Conservation (phyloP, 75 land plant genomes). For the Ceratopteris richardii region DNA sequence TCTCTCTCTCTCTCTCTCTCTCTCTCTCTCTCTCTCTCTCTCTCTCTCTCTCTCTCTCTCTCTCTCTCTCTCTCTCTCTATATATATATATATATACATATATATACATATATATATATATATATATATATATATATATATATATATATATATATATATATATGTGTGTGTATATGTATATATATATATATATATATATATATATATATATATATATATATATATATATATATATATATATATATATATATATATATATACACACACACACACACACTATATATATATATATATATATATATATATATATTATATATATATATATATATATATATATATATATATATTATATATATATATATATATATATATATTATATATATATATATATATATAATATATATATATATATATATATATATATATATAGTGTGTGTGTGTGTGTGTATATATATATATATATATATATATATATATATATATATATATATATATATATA, state of each 20-base stretch:
- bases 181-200: background rate
- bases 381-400: background rate
- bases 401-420: background rate
- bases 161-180: conserved; percentile 3
- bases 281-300: too few relatives aligned
- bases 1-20: conserved; percentile 4
- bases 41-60: background rate
- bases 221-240: conserved; percentile 2
- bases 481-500: background rate
- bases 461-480: background rate
- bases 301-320: background rate
- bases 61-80: background rate
- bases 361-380: background rate
- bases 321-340: background rate
- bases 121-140: background rate
- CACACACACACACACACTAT: too few relatives aligned
- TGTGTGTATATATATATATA: background rate
- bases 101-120: background rate
- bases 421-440: too few relatives aligned
- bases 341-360: background rate
- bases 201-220: background rate
- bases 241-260: background rate
- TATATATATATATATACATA: background rate
- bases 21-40: background rate
- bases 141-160: background rate